A percentile compares a stretch with the other conserved stretches of the same genome.
Evolutionary conservation across 805 yeast species (phyloP).

Genomic region (Zygosaccharomyces kombuchaensis): DNA sequence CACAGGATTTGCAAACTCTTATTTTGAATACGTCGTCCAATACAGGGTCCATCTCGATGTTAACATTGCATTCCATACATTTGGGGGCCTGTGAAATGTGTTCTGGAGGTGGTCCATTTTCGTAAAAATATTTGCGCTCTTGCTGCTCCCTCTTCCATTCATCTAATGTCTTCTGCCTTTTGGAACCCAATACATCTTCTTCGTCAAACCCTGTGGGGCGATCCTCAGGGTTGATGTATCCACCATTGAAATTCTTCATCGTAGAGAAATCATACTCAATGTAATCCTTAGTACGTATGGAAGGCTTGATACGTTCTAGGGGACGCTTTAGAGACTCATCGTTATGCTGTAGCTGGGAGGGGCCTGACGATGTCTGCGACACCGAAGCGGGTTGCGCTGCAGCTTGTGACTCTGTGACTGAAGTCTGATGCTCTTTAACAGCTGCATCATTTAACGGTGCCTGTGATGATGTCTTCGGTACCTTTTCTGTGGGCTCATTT

Average conservation of each 20-base stretch:
- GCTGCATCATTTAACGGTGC: neutral
- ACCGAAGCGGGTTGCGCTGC: neutral
- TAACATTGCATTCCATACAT: slow-evolving; percentile 77
- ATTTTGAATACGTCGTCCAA: slow-evolving; percentile 63
- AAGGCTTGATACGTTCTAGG: slow-evolving; percentile 38
- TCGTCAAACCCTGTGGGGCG: slow-evolving; percentile 22
- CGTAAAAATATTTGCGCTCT: slow-evolving; percentile 48
- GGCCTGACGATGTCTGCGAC: neutral
- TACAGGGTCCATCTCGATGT: slow-evolving; percentile 70
- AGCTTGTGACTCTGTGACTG: slow-evolving; percentile 3
- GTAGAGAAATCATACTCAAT: slow-evolving; percentile 85
- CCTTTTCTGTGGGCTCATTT: slow-evolving; percentile 11
- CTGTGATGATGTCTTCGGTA: neutral
- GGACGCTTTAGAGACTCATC: slow-evolving; percentile 19
- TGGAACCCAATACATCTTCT: slow-evolving; percentile 26
- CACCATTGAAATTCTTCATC: slow-evolving; percentile 87
- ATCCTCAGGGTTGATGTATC: slow-evolving; percentile 50
- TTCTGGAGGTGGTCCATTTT: slow-evolving; percentile 65
- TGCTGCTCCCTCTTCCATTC: slow-evolving; percentile 57
- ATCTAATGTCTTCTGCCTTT: slow-evolving; percentile 41
- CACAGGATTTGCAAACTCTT: slow-evolving; percentile 78
- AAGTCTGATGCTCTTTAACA: neutral
- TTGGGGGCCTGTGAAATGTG: slow-evolving; percentile 71
- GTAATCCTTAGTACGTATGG: slow-evolving; percentile 58
- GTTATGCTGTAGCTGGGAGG: neutral